A percentile compares a stretch with the other conserved stretches of the same genome.
Conservation (phyloP, 2,329 filamentous ascomycete species). For the Fusarium sp. region DNA sequence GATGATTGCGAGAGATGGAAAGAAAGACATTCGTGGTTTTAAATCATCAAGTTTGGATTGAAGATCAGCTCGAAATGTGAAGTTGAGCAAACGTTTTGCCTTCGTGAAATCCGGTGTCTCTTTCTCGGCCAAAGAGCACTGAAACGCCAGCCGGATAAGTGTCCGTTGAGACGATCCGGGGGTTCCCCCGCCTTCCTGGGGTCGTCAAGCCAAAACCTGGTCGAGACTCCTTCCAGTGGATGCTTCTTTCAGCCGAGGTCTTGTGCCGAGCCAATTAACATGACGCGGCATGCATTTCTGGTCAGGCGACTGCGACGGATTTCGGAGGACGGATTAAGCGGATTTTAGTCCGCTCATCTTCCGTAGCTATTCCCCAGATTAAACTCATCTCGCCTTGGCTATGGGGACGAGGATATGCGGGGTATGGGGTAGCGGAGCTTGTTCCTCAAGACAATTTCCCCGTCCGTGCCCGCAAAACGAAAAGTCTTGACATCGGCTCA, state of each 20-base stretch:
- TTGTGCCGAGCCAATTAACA: background rate
- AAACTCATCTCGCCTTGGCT: background rate
- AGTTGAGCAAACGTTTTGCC: background rate
- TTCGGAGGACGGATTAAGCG: background rate
- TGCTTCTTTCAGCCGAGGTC: background rate
- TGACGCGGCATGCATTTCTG: background rate
- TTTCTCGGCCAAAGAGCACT: background rate
- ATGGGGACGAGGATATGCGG: background rate
- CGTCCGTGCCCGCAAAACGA: background rate
- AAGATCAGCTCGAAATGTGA: background rate
- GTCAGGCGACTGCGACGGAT: background rate
- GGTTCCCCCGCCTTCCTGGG: background rate
- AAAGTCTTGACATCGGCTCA: background rate
- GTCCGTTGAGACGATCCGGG: background rate
- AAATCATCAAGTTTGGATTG: background rate
- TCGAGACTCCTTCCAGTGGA: background rate
- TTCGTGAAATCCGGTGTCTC: background rate
- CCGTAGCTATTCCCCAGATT: background rate
- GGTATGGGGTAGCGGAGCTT: conserved; percentile 3
- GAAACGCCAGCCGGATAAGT: background rate
- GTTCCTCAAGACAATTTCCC: background rate
- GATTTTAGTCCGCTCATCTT: background rate
- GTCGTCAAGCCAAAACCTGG: background rate
- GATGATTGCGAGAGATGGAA: background rate
- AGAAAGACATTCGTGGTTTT: background rate